Conservation (phyloP, 495 filamentous ascomycete species). For the Penicillium samsonianum region DNA sequence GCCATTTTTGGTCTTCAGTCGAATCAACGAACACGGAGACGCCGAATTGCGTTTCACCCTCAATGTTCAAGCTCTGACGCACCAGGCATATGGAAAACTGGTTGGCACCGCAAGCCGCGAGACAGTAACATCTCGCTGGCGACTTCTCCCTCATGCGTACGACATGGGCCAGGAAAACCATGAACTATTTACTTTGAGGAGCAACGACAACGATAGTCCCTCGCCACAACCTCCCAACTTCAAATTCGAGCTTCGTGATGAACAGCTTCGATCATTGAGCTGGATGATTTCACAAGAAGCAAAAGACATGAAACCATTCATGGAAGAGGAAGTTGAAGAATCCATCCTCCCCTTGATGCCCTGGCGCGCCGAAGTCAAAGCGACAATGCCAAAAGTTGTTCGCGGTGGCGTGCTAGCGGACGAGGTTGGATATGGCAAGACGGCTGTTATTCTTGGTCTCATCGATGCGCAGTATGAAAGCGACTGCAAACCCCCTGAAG, state of each 20-base stretch:
- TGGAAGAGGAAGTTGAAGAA: constrained; percentile 71
- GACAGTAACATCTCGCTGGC: constrained; percentile 44
- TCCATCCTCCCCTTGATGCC: constrained; percentile 56
- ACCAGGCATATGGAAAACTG: constrained; percentile 53
- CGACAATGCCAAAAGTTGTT: constrained; percentile 38
- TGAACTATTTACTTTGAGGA: constrained; percentile 40
- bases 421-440: constrained; percentile 82
- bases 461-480: constrained; percentile 50
- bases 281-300: constrained; percentile 71
- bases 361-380: constrained; percentile 62
- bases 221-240: constrained; percentile 44
- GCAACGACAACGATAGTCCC: constrained; percentile 45
- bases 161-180: constrained; percentile 33
- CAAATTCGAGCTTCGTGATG: constrained; percentile 41
- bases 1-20: constrained; percentile 47
- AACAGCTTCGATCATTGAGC: constrained; percentile 58
- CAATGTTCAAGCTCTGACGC: constrained; percentile 57
- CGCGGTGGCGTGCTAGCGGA: constrained; percentile 76
- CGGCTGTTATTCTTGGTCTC: constrained; percentile 67
- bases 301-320: constrained; percentile 46
- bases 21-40: constrained; percentile 29
- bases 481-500: constrained; percentile 11
- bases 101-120: constrained; percentile 12
- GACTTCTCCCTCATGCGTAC: constrained; percentile 51
- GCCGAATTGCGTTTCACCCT: constrained; percentile 49